Evolutionary conservation across 768 basidiomycete genomes (phyloP).

Genomic region (Trametes coccinea): DNA sequence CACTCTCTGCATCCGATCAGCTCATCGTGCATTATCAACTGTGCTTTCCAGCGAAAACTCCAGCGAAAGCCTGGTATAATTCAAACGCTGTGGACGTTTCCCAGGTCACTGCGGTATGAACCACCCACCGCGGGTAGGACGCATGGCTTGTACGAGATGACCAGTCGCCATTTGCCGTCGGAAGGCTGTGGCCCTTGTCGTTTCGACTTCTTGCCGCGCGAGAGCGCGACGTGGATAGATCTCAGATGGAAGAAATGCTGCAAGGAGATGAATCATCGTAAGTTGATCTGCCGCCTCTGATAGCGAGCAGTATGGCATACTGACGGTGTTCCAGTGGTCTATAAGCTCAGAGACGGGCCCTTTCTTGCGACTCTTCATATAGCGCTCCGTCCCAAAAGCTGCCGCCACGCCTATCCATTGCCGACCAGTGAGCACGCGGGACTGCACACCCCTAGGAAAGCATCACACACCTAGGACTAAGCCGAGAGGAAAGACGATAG

Average conservation of each 20-base stretch:
- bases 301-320: conserved; percentile 5
- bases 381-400: conserved; percentile 19
- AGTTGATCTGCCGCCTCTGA: too few species aligned
- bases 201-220: neutral
- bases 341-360: conserved; percentile 42
- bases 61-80: too few species aligned
- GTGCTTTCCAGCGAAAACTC: too few species aligned
- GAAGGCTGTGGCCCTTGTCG: neutral
- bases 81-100: too few species aligned
- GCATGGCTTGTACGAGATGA: conserved; percentile 13
- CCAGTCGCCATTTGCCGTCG: conserved; percentile 23
- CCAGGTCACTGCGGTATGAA: too few species aligned
- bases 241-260: conserved; percentile 30
- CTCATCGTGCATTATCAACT: too few species aligned
- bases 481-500: conserved; percentile 4
- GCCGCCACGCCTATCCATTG: conserved; percentile 25
- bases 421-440: conserved; percentile 12
- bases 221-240: conserved; percentile 23
- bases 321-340: conserved; percentile 53
- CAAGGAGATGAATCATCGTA: neutral
- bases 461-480: conserved; percentile 4
- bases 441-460: too few species aligned
- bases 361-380: conserved; percentile 39
- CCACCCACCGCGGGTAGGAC: too few species aligned
- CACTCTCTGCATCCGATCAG: too few species aligned